A percentile compares a stretch with the other conserved stretches of the same genome.
phyloP scores from a whole-genome alignment of 208 protist species.

The Trichomonas vaginalis region DNA sequence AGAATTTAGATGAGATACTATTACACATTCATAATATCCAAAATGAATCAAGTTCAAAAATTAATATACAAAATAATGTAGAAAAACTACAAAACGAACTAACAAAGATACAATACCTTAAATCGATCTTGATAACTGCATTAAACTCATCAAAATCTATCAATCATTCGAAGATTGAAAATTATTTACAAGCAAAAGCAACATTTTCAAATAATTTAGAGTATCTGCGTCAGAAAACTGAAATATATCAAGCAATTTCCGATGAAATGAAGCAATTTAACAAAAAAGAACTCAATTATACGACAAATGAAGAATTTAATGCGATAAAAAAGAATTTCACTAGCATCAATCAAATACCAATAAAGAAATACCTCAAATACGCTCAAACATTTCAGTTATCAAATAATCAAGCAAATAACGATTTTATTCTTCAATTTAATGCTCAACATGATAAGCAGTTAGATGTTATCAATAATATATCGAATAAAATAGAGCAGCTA shows the following conservation, averaged over 20 bases:
- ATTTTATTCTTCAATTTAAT: background rate
- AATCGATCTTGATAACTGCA: background rate
- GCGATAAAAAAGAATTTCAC: background rate
- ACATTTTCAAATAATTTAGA: background rate
- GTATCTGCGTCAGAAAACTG: background rate
- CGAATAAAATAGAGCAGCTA: background rate
- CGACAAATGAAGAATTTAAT: background rate
- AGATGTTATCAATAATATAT: background rate
- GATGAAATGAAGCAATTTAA: background rate
- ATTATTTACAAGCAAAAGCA: background rate
- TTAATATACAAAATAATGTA: background rate
- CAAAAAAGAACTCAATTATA: background rate
- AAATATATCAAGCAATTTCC: background rate
- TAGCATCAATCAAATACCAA: background rate
- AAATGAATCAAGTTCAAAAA: background rate
- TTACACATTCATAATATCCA: background rate
- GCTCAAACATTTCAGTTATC: background rate
- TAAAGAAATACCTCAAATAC: background rate
- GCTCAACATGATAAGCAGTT: background rate
- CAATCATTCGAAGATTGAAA: background rate
- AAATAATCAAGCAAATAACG: background rate
- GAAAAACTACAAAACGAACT: background rate
- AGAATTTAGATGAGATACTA: background rate
- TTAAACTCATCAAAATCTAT: background rate
- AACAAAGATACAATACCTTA: background rate